Percentiles rank a stretch among this genome's conserved stretches.
phyloP scores from a whole-genome alignment of 495 filamentous ascomycete species.

The Tuber indicum region DNA sequence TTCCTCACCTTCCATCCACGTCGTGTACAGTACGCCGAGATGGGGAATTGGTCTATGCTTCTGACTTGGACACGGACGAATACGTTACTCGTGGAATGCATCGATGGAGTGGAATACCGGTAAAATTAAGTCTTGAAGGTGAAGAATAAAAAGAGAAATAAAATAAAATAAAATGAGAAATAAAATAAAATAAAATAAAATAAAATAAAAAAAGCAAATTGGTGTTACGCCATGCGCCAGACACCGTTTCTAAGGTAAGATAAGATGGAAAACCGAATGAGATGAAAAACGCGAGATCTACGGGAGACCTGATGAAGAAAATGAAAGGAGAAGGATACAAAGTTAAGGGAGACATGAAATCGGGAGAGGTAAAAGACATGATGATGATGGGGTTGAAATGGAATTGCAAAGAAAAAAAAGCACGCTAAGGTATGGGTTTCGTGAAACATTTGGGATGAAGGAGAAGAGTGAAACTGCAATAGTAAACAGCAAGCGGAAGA shows the following conservation, averaged over 20 bases:
- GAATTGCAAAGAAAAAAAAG: neutral
- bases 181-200: neutral
- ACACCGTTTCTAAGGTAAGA: neutral
- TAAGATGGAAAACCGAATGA: neutral
- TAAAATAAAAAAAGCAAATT: neutral
- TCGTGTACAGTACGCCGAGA: neutral
- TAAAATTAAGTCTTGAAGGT: neutral
- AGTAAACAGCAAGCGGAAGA: neutral
- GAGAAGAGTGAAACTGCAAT: neutral
- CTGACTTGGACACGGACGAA: neutral
- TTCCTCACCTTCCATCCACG: neutral
- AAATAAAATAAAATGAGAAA: neutral
- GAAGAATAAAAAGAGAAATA: neutral
- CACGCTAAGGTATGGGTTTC: neutral
- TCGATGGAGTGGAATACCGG: neutral
- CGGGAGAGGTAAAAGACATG: neutral
- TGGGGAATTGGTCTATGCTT: neutral
- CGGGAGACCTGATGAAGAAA: too few species aligned
- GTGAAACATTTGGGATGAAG: too few species aligned
- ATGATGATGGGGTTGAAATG: neutral
- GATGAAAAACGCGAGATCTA: neutral
- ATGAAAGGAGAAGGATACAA: neutral
- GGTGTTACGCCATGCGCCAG: neutral
- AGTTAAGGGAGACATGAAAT: neutral
- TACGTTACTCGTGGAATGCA: neutral